Percentiles rank a stretch among this genome's conserved stretches.
Conservation (phyloP, 257 asterid species). For the Eucommia ulmoides region DNA sequence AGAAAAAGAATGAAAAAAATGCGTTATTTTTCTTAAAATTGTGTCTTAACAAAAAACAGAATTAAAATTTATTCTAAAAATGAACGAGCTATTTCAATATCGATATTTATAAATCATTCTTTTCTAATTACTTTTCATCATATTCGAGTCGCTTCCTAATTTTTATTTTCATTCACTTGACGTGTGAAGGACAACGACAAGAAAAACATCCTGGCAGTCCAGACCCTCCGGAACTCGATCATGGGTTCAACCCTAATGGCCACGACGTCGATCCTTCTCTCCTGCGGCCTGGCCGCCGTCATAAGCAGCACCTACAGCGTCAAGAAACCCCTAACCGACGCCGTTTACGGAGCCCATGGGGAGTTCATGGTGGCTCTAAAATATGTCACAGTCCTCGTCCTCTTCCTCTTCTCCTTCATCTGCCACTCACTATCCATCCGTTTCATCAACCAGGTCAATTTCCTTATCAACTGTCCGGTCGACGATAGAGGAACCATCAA, state of each 20-base stretch:
- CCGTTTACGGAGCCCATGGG: slow-evolving; percentile 80
- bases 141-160: too few relatives aligned
- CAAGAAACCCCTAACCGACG: slow-evolving; percentile 70
- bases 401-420: slow-evolving; percentile 62
- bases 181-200: slow-evolving; percentile 96
- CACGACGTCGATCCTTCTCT: slow-evolving; percentile 77
- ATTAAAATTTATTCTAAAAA: too few relatives aligned
- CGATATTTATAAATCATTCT: too few relatives aligned
- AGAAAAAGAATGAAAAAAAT: too few relatives aligned
- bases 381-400: slow-evolving; percentile 54
- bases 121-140: too few relatives aligned
- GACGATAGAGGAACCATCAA: slow-evolving; percentile 32
- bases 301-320: slow-evolving; percentile 87
- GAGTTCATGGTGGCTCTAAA: slow-evolving; percentile 82
- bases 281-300: slow-evolving; percentile 78
- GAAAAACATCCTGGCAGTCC: slow-evolving; percentile 87
- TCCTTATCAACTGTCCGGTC: slow-evolving; percentile 69
- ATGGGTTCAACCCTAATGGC: slow-evolving; percentile 97
- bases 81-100: too few relatives aligned
- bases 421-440: slow-evolving; percentile 78
- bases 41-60: too few relatives aligned
- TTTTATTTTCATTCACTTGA: too few relatives aligned
- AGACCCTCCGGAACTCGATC: slow-evolving; percentile 71
- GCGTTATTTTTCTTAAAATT: too few relatives aligned
- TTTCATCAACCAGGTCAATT: slow-evolving; percentile 73